phyloP scores from a whole-genome alignment of 1,139 yeast species.

The Zygotorulaspora mrakii region DNA sequence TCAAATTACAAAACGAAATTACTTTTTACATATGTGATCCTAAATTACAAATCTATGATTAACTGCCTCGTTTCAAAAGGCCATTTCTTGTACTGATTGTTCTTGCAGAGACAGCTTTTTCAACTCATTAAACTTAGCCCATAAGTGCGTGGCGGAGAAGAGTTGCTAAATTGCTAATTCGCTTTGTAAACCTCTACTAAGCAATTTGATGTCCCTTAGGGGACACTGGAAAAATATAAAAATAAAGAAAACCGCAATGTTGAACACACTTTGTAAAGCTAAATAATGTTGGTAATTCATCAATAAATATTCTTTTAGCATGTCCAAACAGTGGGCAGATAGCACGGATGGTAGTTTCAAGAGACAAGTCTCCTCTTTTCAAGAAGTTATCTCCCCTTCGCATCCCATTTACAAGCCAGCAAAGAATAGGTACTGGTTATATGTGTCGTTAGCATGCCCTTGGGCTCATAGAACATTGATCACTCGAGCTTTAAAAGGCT shows the following conservation, averaged over 20 bases:
- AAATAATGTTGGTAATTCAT: no score
- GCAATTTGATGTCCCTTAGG: background rate
- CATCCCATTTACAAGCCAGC: constrained; percentile 68
- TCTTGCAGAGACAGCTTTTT: no score
- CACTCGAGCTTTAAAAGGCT: constrained; percentile 73
- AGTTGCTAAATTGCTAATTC: background rate
- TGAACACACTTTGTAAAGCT: no score
- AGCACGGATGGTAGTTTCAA: constrained; percentile 33
- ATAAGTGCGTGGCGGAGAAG: constrained; percentile 1
- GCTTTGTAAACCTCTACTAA: background rate
- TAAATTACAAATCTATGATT: no score
- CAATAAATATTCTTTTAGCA: no score
- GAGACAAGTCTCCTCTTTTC: constrained; percentile 42
- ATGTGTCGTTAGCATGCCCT: constrained; percentile 87
- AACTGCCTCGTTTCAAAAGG: no score
- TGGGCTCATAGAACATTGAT: constrained; percentile 91
- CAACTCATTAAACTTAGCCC: constrained; percentile 7
- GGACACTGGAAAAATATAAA: background rate
- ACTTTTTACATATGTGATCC: no score
- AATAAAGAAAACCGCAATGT: background rate
- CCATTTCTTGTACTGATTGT: no score
- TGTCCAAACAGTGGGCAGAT: constrained; percentile 34
- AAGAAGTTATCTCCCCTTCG: constrained; percentile 54
- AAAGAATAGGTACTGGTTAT: constrained; percentile 76
- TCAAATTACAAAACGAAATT: background rate